Conservation (phyloP, 306 rosid species). For the Medicago lupulina region DNA sequence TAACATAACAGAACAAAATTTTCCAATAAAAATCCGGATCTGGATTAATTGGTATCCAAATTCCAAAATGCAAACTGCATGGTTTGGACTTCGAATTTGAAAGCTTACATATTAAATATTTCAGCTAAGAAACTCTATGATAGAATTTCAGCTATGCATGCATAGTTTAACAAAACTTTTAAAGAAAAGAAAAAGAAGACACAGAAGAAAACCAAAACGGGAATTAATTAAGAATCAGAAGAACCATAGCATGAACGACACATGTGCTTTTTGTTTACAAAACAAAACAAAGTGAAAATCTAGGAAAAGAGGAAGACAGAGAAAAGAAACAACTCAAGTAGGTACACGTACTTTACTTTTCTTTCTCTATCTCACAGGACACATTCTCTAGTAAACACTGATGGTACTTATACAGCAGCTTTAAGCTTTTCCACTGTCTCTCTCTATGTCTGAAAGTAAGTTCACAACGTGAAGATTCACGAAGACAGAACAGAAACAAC, state of each 20-base stretch:
- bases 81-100: slow-evolving; percentile 18
- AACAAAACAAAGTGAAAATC: slow-evolving; percentile 2
- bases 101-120: background rate
- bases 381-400: background rate
- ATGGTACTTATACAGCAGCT: slow-evolving; percentile 4
- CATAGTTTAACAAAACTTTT: background rate
- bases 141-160: background rate
- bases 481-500: background rate
- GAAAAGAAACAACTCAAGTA: slow-evolving; percentile 24
- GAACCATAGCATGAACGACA: slow-evolving; percentile 6
- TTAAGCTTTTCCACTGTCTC: slow-evolving; percentile 7
- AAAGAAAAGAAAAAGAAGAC: background rate
- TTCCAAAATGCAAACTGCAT: slow-evolving; percentile 29
- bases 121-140: background rate
- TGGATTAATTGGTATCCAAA: slow-evolving; percentile 8
- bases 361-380: background rate
- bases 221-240: slow-evolving; percentile 19
- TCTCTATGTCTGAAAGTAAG: background rate
- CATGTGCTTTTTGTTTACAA: background rate
- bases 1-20: no score
- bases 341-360: slow-evolving; percentile 32
- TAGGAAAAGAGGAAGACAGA: background rate
- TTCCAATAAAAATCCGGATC: slow-evolving; percentile 6
- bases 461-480: slow-evolving; percentile 18
- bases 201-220: background rate